Evolutionary conservation across 257 asterid genomes (phyloP).

Genomic region (Ocimum tenuiflorum): DNA sequence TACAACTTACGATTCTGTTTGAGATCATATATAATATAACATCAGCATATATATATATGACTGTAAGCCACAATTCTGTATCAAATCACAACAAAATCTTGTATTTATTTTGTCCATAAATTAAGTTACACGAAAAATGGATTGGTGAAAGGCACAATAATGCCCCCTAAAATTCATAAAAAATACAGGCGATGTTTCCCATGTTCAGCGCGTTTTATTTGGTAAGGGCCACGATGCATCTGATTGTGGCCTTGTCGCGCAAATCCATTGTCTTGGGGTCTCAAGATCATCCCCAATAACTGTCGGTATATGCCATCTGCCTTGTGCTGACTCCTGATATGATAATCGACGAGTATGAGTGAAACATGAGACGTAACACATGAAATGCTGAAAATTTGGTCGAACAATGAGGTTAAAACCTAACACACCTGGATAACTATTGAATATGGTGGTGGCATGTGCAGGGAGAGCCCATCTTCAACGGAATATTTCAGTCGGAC

Average conservation of each 20-base stretch:
- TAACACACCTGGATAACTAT: conserved; percentile 62
- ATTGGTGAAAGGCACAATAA: no score
- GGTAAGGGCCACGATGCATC: no score
- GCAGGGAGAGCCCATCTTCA: conserved; percentile 31
- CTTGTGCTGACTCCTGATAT: conserved; percentile 78
- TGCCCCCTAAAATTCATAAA: no score
- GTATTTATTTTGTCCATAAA: no score
- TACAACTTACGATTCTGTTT: not conserved
- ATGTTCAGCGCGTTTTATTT: no score
- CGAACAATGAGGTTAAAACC: no score
- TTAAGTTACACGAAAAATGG: no score
- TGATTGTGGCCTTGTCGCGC: conserved; percentile 79
- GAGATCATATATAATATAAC: not conserved
- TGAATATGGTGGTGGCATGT: conserved; percentile 95
- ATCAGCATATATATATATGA: no score
- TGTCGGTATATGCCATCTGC: conserved; percentile 78
- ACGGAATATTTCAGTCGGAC: conserved; percentile 44
- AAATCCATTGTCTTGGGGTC: conserved; percentile 73
- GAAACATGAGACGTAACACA: conserved; percentile 3
- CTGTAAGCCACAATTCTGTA: no score
- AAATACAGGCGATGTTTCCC: no score
- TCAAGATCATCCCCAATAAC: conserved; percentile 76
- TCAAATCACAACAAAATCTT: no score
- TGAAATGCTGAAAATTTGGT: not conserved
- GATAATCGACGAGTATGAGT: conserved; percentile 3